Base-by-base conservation (phyloP, 345 rosid species). In the Viola odorata region DNA sequence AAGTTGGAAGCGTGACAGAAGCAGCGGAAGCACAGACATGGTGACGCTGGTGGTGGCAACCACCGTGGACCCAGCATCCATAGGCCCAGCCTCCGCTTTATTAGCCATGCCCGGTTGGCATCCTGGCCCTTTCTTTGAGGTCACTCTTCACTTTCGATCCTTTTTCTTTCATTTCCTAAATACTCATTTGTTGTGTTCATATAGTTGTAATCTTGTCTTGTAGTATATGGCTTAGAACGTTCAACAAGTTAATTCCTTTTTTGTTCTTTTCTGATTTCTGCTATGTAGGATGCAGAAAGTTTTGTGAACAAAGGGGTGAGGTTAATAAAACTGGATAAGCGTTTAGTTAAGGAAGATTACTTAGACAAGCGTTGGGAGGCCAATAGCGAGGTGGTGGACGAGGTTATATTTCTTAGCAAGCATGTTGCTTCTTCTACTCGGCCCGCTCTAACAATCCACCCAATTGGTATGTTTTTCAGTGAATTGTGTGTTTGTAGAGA, bases 371-470 rank as follows among this genome's bases (percentile, higher is more conserved):
- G 96, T 45, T 92, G 98, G 98, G 84, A 85, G 68, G 88, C 81
- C 38, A 89, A 80, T 32, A 84, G 91, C 23, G 98, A 92, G 76
- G 74, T 37, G 36, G 89, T 92, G 14, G 83, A 85, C 39, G 96
- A 92, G 62, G 81, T 92, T 37, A 83, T 92, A 67, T 89, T 92
- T 81, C 76, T 92, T 66, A 89, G 98, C 78, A 85, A 80, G 66
- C 98, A 89, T 78, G 83, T 91, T 36, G 98, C 98, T 56, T 96
- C 77, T n/a, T 89, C 97, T 3, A 87, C 83, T 55, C 91, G 98
- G 5, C 96, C 98, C 0, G 94, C 98, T 37, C 80, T 89, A 5
- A 92, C 98, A 13, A 60, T 92, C 67, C 98, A 92, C 17, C 96
- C 98, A 0, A 92, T 82, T 41, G n/a, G n/a, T n/a, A n/a, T n/a